Conservation (phyloP, 495 filamentous ascomycete species). For the Penicillium flavigenum region DNA sequence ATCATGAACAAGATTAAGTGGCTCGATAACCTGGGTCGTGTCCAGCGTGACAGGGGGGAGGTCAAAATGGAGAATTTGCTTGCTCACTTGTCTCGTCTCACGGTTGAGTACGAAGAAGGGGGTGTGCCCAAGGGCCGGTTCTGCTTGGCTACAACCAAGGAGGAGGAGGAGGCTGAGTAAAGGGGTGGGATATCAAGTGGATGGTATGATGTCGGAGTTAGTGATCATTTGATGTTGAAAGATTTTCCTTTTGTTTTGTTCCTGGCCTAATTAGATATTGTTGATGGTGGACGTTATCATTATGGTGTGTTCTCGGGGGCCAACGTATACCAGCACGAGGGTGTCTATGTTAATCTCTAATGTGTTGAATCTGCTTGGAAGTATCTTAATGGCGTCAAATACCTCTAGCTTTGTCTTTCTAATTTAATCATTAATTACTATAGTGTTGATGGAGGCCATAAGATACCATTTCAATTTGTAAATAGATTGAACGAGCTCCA, state of each 20-base stretch:
- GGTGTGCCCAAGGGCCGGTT: constrained; percentile 42
- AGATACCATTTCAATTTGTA: not conserved
- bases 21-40: constrained; percentile 70
- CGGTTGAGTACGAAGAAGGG: constrained; percentile 64
- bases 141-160: constrained; percentile 41
- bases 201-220: not conserved
- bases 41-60: constrained; percentile 64
- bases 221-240: not conserved
- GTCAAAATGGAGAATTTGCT: constrained; percentile 75
- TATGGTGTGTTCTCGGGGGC: not conserved
- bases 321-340: not conserved
- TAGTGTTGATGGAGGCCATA: not conserved
- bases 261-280: not conserved
- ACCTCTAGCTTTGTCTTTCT: not conserved
- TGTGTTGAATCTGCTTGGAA: not conserved
- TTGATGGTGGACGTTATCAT: not conserved
- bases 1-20: constrained; percentile 63
- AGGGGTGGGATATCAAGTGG: not conserved
- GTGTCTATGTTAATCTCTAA: constrained; percentile 3
- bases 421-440: not conserved
- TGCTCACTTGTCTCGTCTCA: constrained; percentile 64
- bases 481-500: not conserved
- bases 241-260: not conserved
- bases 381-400: not conserved
- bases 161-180: constrained; percentile 46